phyloP scores from a whole-genome alignment of 805 yeast species.

The Debaryomyces castellii region DNA sequence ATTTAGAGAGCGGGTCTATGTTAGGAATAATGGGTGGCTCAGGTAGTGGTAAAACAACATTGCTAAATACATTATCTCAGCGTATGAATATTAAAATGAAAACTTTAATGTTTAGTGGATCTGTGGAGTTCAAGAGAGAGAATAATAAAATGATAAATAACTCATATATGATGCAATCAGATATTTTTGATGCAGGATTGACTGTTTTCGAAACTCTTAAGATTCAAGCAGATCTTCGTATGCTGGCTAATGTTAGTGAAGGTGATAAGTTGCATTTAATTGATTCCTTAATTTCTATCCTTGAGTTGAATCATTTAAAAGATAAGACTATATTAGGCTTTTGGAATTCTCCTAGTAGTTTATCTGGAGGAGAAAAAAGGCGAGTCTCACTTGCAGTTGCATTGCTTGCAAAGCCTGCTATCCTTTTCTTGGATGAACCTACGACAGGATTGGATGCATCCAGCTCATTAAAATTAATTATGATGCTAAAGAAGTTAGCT shows the following conservation, averaged over 20 bases:
- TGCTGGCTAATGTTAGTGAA: slow-evolving; percentile 47
- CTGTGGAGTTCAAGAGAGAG: slow-evolving; percentile 29
- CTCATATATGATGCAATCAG: slow-evolving; percentile 78
- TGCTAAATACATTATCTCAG: slow-evolving; percentile 64
- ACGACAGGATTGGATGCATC: slow-evolving; percentile 85
- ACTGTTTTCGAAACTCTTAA: slow-evolving; percentile 70
- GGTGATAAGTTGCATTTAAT: slow-evolving; percentile 51
- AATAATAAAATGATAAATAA: slow-evolving; percentile 21
- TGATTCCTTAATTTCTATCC: slow-evolving; percentile 56
- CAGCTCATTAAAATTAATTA: slow-evolving; percentile 64
- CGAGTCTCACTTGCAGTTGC: slow-evolving; percentile 78
- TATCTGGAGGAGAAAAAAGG: slow-evolving; percentile 85
- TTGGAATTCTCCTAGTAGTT: slow-evolving; percentile 47
- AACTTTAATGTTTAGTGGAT: slow-evolving; percentile 43
- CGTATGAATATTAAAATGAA: slow-evolving; percentile 42
- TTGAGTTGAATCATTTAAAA: slow-evolving; percentile 66
- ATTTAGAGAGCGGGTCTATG: slow-evolving; percentile 58
- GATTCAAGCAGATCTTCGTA: slow-evolving; percentile 69
- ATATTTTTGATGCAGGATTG: slow-evolving; percentile 65
- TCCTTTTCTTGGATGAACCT: slow-evolving; percentile 81
- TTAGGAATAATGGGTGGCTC: slow-evolving; percentile 87
- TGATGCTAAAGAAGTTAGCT: slow-evolving; percentile 52
- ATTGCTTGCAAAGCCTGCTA: slow-evolving; percentile 70
- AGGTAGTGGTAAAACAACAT: slow-evolving; percentile 84
- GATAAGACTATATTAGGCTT: slow-evolving; percentile 55